Base-by-base conservation (phyloP, 768 basidiomycete species). In the Boletus rubroflammeus region DNA sequence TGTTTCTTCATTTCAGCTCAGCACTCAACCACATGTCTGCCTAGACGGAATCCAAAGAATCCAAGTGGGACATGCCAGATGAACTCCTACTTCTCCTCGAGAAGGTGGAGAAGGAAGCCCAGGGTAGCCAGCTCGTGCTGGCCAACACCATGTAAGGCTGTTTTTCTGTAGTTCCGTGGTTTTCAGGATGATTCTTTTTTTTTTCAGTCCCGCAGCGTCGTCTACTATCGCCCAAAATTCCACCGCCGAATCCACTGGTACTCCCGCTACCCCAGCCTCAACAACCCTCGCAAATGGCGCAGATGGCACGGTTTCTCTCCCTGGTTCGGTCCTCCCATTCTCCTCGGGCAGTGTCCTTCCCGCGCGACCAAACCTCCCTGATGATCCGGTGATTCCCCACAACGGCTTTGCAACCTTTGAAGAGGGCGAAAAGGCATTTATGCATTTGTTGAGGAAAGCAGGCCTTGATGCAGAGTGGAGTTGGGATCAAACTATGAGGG, bases 401-500 rank as follows among this genome's bases (percentile, higher is more conserved):
- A 93, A 92, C 55, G 93, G 93, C 5, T 98, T 95, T 63, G 61
- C 80, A 42, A 96, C 90, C 6, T 71, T 84, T 11, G 90, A 92
- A 63, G 93, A 97, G 63, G 94, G 93, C 21, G 94, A 97, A 70
- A 90, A 90, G 66, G 97, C 95, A 13, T 99, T 99, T 70, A 83
- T 85, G 65, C 90, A 90, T 74, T 76, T 99, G 53, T 73, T 99
- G 62, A 81, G 87, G 62, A 93, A 92, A 73, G 88, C 90, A 43
- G 91, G 91, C 31, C 89, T 98, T 40, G 91, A 93, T 71, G 85
- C 88, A 42, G 86, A 81, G 59, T 98, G 92, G 90, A 93, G 93
- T 34, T 99, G 97, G 97, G 97, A 99, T 70, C 86, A 91, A 75
- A 93, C 94, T 49, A 97, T 98, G 91, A 83, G 95, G 67, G 89